Base-by-base conservation (phyloP, 208 protist species). In the Leishmania lainsoni region DNA sequence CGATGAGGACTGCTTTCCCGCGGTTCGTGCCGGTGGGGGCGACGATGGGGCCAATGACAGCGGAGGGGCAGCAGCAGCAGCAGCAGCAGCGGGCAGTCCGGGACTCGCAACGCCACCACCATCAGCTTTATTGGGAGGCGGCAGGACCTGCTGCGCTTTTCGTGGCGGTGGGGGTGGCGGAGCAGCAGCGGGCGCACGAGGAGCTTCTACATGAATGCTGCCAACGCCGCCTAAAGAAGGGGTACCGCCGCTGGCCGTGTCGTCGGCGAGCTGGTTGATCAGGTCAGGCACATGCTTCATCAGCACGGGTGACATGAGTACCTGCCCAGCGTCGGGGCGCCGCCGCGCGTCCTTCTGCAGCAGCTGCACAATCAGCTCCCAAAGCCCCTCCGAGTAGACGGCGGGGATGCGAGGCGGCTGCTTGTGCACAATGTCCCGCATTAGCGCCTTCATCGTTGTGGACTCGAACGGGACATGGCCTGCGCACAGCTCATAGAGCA, bases 401-500 rank as follows among this genome's bases (percentile, higher is more conserved):
- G 81, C 2, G 0, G 95, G 93, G 74, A 98, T 94, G 56, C 91
- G 90, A 2, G 78, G 81, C n/a, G 93, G 92, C 75, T 96, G 85
- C 65, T 90, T 90, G 74, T 90, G 85, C 45, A 94, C 89, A 73
- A 98, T 98, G n/a, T 94, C 89, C 16, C 87, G 86, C 95, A 98
- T 97, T 5, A 98, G 84, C 45, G 81, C 83, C 80, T 95, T 96
- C 93, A 97, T 96, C 14, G 86, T 95, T 26, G 85, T 90, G 42
- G 92, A 92, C 80, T 95, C 91, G 75, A 98, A 98, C 20, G 96
- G 94, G 59, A 98, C 51, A 35, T 88, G 88, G 9, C 89, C 88
- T 5, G 89, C 85, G 81, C 91, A 95, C 22, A 98, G 79, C 81
- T 98, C 96, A 83, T 97, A 97, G 42, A 98, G 86, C 17, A 98